Conservation (phyloP, 495 filamentous ascomycete species). For the Talaromyces adpressus region DNA sequence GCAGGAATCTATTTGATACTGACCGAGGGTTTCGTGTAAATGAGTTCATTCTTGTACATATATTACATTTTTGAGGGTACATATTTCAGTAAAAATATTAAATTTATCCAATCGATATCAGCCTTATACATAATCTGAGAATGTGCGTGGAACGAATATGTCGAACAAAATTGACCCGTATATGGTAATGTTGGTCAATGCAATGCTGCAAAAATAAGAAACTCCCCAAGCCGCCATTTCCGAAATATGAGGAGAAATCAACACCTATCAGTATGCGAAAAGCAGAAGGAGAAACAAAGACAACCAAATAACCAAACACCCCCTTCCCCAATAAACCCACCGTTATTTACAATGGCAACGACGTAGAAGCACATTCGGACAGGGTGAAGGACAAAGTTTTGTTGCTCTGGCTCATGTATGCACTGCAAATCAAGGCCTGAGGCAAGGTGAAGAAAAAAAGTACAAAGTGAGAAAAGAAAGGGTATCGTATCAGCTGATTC, state of each 20-base stretch:
- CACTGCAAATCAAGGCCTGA: neutral
- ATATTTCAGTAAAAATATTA: neutral
- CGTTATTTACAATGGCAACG: neutral
- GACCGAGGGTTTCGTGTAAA: neutral
- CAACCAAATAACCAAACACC: neutral
- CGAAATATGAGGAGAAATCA: neutral
- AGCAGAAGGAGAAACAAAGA: neutral
- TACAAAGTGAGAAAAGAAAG: neutral
- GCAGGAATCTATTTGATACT: neutral
- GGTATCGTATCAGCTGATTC: neutral
- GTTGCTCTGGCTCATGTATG: neutral
- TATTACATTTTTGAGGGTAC: neutral
- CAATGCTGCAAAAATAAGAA: neutral
- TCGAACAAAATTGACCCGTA: neutral
- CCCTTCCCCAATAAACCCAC: neutral
- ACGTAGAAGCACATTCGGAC: neutral
- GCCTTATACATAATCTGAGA: neutral
- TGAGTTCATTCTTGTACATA: conserved; percentile 1
- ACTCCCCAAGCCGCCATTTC: neutral
- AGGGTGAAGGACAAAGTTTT: neutral
- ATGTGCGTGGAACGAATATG: neutral
- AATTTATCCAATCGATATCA: neutral
- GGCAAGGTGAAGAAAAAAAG: neutral
- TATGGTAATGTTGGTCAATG: neutral
- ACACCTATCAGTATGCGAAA: conserved; percentile 2